Evolutionary conservation across 2,329 filamentous ascomycete species (phyloP).

Genomic region (Drechmeria coniospora): DNA sequence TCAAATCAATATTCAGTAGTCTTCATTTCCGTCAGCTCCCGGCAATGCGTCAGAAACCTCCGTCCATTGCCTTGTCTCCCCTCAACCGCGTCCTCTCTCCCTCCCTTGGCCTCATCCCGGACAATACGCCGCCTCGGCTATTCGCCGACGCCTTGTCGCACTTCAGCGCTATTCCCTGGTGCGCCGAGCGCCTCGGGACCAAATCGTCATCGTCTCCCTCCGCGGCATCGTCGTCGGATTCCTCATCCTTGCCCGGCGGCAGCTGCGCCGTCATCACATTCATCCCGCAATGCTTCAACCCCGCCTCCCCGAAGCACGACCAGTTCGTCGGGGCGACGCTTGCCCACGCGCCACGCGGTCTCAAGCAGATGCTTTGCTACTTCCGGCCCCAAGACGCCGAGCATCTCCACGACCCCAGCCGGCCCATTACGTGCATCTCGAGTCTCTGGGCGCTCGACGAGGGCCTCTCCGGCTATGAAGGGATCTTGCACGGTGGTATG

Average conservation of each 20-base stretch:
- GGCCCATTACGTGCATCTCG: conserved; percentile 13
- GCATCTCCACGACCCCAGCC: conserved; percentile 9
- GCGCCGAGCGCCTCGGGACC: too few species aligned
- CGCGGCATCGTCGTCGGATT: conserved; percentile 5
- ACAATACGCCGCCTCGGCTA: conserved; percentile 10
- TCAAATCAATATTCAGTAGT: too few species aligned
- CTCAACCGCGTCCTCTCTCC: conserved; percentile 16
- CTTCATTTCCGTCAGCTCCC: too few species aligned
- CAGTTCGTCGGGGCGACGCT: conserved; percentile 20
- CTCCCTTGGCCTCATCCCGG: conserved; percentile 12
- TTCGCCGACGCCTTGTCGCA: conserved; percentile 13
- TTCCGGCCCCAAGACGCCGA: conserved; percentile 13
- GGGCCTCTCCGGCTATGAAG: conserved; percentile 17
- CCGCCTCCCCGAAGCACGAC: conserved; percentile 12
- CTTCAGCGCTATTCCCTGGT: conserved; percentile 22
- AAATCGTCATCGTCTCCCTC: too few species aligned
- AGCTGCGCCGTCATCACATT: conserved; percentile 13
- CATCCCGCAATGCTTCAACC: conserved; percentile 18
- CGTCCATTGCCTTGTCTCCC: conserved; percentile 1
- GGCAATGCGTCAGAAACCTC: too few species aligned
- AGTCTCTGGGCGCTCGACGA: conserved; percentile 17
- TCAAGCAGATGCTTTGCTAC: conserved; percentile 19
- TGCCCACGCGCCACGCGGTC: conserved; percentile 9
- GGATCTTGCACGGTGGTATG: conserved; percentile 21
- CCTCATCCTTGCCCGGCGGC: conserved; percentile 5